phyloP scores from a whole-genome alignment of 345 rosid genomes.

The Eucalyptus cladocalyx region DNA sequence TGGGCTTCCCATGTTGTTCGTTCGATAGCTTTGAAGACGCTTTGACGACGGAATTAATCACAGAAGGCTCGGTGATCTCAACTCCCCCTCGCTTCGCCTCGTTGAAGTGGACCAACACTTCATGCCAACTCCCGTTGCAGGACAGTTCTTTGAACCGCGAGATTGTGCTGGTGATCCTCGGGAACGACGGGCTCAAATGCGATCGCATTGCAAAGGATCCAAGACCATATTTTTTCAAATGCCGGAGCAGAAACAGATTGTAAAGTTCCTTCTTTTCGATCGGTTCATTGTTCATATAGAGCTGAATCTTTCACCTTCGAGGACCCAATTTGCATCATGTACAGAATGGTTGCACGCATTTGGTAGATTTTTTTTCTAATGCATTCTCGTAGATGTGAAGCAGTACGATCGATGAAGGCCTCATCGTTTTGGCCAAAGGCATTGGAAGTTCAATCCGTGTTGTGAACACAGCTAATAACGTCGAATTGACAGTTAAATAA shows the following conservation, averaged over 20 bases:
- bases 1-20: constrained; percentile 20
- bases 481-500: neutral
- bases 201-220: neutral
- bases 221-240: neutral
- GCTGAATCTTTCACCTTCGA: neutral
- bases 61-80: constrained; percentile 22
- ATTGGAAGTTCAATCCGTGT: neutral
- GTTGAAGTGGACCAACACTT: constrained; percentile 23
- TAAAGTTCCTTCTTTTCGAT: neutral
- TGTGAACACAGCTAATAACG: neutral
- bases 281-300: neutral
- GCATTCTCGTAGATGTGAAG: neutral
- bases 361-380: neutral
- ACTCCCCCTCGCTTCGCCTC: constrained; percentile 24
- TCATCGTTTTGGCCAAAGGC: neutral
- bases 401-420: neutral
- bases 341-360: neutral
- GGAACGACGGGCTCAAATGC: neutral
- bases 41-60: constrained; percentile 41
- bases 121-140: constrained; percentile 33
- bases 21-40: constrained; percentile 36
- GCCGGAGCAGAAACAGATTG: neutral
- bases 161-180: neutral
- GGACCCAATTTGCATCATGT: neutral
- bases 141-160: constrained; percentile 33